A percentile compares a stretch with the other conserved stretches of the same genome.
Conservation (phyloP, 108 stramenopile species). For the Discostella pseudostelligera region DNA sequence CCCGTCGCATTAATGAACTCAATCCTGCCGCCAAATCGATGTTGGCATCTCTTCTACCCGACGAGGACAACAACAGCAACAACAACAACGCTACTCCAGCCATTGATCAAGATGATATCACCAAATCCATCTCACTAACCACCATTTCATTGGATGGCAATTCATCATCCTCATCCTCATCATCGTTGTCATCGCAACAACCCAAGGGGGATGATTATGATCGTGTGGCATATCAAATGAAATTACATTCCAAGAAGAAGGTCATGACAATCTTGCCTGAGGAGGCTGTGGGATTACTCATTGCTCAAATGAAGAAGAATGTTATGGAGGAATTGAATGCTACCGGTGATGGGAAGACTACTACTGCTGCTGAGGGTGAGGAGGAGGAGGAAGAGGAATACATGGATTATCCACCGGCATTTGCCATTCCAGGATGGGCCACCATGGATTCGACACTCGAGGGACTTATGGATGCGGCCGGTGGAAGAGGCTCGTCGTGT, state of each 20-base stretch:
- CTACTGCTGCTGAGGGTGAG: conserved; percentile 40
- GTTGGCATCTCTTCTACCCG: conserved; percentile 7
- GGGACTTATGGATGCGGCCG: conserved; percentile 63
- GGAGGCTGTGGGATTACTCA: conserved; percentile 58
- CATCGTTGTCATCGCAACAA: conserved; percentile 53
- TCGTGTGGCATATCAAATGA: conserved; percentile 71
- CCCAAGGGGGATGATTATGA: conserved; percentile 76
- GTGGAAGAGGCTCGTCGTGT: conserved; percentile 16
- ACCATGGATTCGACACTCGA: conserved; percentile 63
- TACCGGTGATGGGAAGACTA: not conserved
- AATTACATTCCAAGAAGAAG: conserved; percentile 68
- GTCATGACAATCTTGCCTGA: conserved; percentile 74
- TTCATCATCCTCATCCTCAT: not conserved
- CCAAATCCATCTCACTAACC: conserved; percentile 49
- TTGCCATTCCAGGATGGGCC: conserved; percentile 72
- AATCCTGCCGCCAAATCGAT: conserved; percentile 35
- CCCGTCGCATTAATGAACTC: conserved; percentile 56
- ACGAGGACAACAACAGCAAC: conserved; percentile 6
- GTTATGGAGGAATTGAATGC: conserved; percentile 26
- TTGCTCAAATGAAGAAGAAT: conserved; percentile 58
- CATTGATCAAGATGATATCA: conserved; percentile 21
- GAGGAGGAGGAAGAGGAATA: conserved; percentile 49
- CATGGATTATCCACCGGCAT: conserved; percentile 60
- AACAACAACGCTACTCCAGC: conserved; percentile 32
- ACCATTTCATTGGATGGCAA: conserved; percentile 60